phyloP scores from a whole-genome alignment of 305 asterid species.

The Fraxinus nigra region DNA sequence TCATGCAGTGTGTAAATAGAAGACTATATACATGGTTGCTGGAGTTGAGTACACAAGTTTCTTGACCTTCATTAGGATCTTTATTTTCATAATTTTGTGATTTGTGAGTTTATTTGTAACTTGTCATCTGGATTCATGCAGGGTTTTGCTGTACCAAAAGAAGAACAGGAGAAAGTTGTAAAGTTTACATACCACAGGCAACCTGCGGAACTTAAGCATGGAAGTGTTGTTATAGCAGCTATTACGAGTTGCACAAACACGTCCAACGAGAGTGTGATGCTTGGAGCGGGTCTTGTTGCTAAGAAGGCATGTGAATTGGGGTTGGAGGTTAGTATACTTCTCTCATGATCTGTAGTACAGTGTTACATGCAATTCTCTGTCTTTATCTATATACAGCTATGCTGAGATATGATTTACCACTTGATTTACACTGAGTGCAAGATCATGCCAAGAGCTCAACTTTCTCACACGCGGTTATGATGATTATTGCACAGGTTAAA shows the following conservation, averaged over 20 bases:
- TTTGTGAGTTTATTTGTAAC: neutral
- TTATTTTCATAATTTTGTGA: neutral
- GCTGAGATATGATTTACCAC: neutral
- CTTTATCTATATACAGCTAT: neutral
- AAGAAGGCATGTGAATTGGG: conserved; percentile 84
- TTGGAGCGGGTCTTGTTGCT: conserved; percentile 89
- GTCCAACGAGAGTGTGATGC: conserved; percentile 88
- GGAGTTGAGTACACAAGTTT: neutral
- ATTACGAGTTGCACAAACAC: conserved; percentile 86
- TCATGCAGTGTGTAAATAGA: neutral
- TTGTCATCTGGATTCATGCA: conserved; percentile 25
- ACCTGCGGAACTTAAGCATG: conserved; percentile 73
- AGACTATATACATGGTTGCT: neutral
- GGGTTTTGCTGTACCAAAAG: conserved; percentile 76
- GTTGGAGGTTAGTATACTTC: conserved; percentile 54
- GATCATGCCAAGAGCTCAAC: neutral
- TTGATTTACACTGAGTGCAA: neutral
- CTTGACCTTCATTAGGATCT: neutral
- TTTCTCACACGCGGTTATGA: conserved; percentile 14
- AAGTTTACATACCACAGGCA: conserved; percentile 61
- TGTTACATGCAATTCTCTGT: neutral
- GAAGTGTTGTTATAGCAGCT: conserved; percentile 84
- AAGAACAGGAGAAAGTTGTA: conserved; percentile 61
- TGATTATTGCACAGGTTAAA: conserved; percentile 55
- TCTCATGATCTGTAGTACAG: conserved; percentile 6